These are phyloP conservation scores for Smithsoniella earleae DNA, from an alignment of 163 green algal genomes.

Conservation along the genomic window DNA sequence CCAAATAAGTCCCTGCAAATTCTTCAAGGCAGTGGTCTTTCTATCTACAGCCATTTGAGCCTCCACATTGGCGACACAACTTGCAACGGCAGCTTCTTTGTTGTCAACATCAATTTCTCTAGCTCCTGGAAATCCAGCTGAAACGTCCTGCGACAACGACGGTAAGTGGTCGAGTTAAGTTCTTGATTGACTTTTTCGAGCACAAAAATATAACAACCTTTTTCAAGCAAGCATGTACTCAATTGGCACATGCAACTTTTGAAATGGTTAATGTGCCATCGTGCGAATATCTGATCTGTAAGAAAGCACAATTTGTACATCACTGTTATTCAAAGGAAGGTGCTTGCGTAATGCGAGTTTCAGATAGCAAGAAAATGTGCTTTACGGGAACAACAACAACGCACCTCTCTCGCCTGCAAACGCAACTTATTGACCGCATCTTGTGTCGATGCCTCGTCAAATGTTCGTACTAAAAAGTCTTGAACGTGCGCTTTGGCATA, in stretches of 20 bases:
- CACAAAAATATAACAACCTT: no score
- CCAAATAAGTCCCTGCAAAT: slow-evolving; percentile 84
- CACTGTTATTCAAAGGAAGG: no score
- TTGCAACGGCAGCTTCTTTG: slow-evolving; percentile 49
- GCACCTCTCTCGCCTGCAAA: not conserved
- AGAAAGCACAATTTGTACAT: no score
- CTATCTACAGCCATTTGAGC: slow-evolving; percentile 66
- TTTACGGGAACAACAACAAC: no score
- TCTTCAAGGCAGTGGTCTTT: slow-evolving; percentile 55
- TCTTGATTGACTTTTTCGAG: no score
- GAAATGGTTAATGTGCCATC: no score
- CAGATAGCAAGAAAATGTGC: no score
- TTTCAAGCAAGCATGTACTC: no score
- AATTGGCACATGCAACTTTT: no score
- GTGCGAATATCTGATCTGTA: no score
- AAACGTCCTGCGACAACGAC: slow-evolving; percentile 4
- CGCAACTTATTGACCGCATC: slow-evolving; percentile 40
- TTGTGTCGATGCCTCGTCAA: slow-evolving; percentile 34
- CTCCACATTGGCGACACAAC: slow-evolving; percentile 50
- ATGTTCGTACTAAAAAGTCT: slow-evolving; percentile 40
- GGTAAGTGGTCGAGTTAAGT: no score
- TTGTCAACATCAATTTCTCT: not conserved
- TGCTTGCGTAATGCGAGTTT: no score
- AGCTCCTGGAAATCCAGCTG: not conserved
- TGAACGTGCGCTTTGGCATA: slow-evolving; percentile 54